Evolutionary conservation across 2,329 filamentous ascomycete species (phyloP).

Genomic region (Colletotrichum aenigma): DNA sequence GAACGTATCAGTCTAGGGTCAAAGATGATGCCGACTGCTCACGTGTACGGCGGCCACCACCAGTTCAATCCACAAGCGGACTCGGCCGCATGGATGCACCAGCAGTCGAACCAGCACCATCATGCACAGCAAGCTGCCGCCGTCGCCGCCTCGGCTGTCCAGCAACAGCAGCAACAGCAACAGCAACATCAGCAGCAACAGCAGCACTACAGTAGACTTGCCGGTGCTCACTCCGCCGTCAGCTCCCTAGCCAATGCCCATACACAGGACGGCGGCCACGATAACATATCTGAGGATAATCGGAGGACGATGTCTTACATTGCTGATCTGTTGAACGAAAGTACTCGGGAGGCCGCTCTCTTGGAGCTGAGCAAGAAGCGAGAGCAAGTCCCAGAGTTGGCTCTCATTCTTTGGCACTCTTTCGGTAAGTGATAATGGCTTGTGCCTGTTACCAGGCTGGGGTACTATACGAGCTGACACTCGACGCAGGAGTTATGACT

Average conservation of each 20-base stretch:
- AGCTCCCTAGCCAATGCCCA: constrained; percentile 44
- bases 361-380: constrained; percentile 98
- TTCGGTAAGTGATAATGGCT: constrained; percentile 70
- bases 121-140: constrained; percentile 60
- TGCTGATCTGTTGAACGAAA: constrained; percentile 86
- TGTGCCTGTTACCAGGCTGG: not conserved
- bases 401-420: constrained; percentile 96
- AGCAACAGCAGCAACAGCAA: constrained; percentile 53
- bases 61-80: constrained; percentile 68
- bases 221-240: not conserved
- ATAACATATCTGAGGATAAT: constrained; percentile 86
- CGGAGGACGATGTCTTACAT: constrained; percentile 92
- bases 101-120: constrained; percentile 64
- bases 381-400: constrained; percentile 95
- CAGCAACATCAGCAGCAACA: constrained; percentile 41
- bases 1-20: not conserved
- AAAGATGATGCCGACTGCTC: constrained; percentile 67
- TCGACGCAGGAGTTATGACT: constrained; percentile 85
- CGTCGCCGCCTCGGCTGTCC: constrained; percentile 55
- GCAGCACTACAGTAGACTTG: constrained; percentile 51
- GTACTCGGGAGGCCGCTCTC: constrained; percentile 86
- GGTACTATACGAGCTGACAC: not conserved
- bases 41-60: constrained; percentile 68
- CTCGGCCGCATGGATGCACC: constrained; percentile 70
- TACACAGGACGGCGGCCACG: constrained; percentile 60